Evolutionary conservation across 1,284 basidiomycete species (phyloP), one percentile per base, ranked within the genome.

Genomic region (Cystobasidium slooffiae): DNA sequence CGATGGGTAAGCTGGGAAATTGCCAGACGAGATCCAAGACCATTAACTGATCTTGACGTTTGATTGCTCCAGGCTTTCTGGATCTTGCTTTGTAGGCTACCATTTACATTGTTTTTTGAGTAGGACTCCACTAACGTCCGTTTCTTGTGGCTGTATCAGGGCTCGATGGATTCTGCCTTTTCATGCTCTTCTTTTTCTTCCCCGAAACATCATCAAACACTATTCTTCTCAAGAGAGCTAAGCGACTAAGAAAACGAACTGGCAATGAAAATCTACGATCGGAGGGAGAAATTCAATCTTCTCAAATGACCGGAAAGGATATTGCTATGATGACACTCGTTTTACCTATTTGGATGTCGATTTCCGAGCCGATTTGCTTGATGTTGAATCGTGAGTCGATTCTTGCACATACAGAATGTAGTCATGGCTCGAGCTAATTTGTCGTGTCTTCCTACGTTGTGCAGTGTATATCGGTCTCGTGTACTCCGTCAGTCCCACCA

Each of bases 191-290:
- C 65, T 77, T 83, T 75, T 73, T 75, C 41, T 74, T 82, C 47
- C 83, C 83, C 12, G 83, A 84, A 76, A 83, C 82, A 9, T 81
- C 79, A 0, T 58, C 77, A 9, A 41, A 76, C n/a, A 83, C 80
- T n/a, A 84, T 84, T 70, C 80, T 84, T 4, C 72, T 79, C 46
- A 78, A 82, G 0, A 78, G 83, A 14, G 82, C 84, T 1, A 68
- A 77, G 49, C 76, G 83, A 1, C 78, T 84, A 16, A 78, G 84
- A 1, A 80, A 79, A 61, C 46, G 79, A 0, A 83, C 83, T 6
- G 82, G 83, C 3, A 83, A 84, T 78, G 67, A 78, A 9, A 72
- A 81, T 37, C 75, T 82, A 16, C 75, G 78, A 44, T 79, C 80
- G 6, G 78, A 82, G 49, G 67, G 76, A 20, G 81, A 82, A 68